Percentiles rank a stretch among this genome's conserved stretches.
Evolutionary conservation across 2,329 filamentous ascomycete genomes (phyloP).

Genomic region (Monosporascus sp.): DNA sequence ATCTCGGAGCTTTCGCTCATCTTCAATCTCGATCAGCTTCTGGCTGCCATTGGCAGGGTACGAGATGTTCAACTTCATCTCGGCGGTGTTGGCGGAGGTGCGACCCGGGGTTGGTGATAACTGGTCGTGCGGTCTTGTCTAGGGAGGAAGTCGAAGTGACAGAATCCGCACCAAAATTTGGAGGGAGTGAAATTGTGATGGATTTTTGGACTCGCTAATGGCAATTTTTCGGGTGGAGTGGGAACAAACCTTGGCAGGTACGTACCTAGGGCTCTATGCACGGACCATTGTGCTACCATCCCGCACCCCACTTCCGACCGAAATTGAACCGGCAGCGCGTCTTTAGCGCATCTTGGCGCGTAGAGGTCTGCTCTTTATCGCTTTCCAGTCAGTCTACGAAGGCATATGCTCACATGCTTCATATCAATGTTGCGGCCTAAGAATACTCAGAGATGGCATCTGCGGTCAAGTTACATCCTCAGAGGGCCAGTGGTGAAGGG

Average conservation of each 20-base stretch:
- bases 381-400: not conserved
- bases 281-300: conserved; percentile 8
- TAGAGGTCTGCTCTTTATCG: not conserved
- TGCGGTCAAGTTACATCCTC: conserved; percentile 38
- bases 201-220: conserved; percentile 26
- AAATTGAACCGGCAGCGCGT: no score
- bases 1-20: conserved; percentile 98
- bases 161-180: conserved; percentile 14
- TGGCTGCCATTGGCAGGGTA: conserved; percentile 99
- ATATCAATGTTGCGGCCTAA: not conserved
- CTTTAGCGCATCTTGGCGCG: no score
- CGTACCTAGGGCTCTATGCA: conserved; percentile 21
- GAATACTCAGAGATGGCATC: conserved; percentile 22
- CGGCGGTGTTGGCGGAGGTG: conserved; percentile 37
- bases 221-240: conserved; percentile 21
- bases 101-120: conserved; percentile 10
- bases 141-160: conserved; percentile 25
- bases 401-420: not conserved
- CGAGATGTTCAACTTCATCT: conserved; percentile 71
- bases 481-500: conserved; percentile 14
- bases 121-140: conserved; percentile 21
- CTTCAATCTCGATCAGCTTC: conserved; percentile 98
- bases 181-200: conserved; percentile 16
- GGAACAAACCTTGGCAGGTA: conserved; percentile 14
- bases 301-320: not conserved